Base-by-base conservation (phyloP, 345 rosid species). In the Balakata baccata region DNA sequence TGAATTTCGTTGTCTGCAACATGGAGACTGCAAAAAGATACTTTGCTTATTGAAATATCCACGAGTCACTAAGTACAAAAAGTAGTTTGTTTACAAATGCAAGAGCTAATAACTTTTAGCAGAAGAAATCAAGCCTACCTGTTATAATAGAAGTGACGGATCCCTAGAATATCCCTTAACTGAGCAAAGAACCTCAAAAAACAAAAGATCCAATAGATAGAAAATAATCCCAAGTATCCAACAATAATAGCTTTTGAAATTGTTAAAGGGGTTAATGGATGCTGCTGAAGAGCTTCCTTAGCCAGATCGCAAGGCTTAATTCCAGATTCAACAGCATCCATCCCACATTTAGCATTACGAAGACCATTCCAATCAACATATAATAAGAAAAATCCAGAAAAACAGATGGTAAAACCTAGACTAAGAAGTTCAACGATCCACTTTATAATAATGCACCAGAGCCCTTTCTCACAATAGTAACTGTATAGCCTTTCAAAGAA, bases 291-390 rank as follows among this genome's bases (percentile, higher is more conserved):
- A 72, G 98, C 99, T 89, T 93, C 98, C 80, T 89, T 91, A 23
- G 88, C 88, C 73, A 96, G 97, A 86, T 96, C 97, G 79, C 99
- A 96, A 18, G 96, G 99, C 87, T 85, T 93, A 67, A 82, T 90
- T 76, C 99, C 97, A 38, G 98, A 93, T 74, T 96, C 98, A 77
- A 96, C 91, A 4, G 99, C 97, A 86, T 96, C 92, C 93, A 96
- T 89, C 39, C 99, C 99, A 79, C 99, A 96, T 78, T 96, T 96
- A 47, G 99, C 99, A 81, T 93, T 93, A 71, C 92, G 87, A 76
- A 96, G 97, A 79, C 98, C 99, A 89, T 88, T 84, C 98, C 98
- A 96, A 75, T 96, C 96, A 75, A 96, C 98, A 83, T 78, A 96
- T 66, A 96, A 66, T 69, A 96, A 89, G 87, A 93, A 90, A 75